Evolutionary conservation across 2,329 filamentous ascomycete species (phyloP), one percentile per base, ranked within the genome.

Genomic region (Tympanopsis confertula): DNA sequence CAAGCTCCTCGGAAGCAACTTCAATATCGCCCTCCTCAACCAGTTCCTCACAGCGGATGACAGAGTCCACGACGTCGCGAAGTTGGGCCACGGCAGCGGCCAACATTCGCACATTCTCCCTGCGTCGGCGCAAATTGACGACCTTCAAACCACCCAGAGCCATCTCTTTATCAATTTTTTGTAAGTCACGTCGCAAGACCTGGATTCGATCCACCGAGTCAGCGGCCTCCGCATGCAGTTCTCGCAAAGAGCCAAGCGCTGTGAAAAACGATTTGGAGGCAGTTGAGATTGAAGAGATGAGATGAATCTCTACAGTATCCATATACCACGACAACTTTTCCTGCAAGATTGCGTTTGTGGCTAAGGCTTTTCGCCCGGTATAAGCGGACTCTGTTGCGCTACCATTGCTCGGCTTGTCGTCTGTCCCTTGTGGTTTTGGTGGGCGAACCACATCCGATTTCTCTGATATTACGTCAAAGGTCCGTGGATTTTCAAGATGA

Each of bases 281-380:
- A 0, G 85, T 87, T 2, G 89, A 96, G 44, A 98, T 98, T 0
- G 88, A 94, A 20, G 86, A 86, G 48, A 98, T 95, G 5, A 98
- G 67, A 55, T 98, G 91, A 39, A 98, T 86, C 55, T 98, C 91
- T 17, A 98, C 87, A 0, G 91, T 98, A 55, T 98, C 91, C 87
- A 98, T 94, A 57, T 98, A 98, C 91, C 91, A 98, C 0, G 91
- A 96, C 12, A 98, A 67, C 59, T 98, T 98, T 59, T 98, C 91
- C 55, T 98, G 91, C 24, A 98, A 59, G 41, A 98, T 98, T 0
- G 91, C 91, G 59, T 98, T 98, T 0, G 88, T 95, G 5, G 89
- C 89, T 19, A 98, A 66, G 1, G 86, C 84, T 55, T 95, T 96
- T 42, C 89, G 75, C 5, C 83, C 78, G 10, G 71, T 69, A 17